Evolutionary conservation across 2,329 filamentous ascomycete species (phyloP), one percentile per base, ranked within the genome.

Genomic region (Chalara sp.): DNA sequence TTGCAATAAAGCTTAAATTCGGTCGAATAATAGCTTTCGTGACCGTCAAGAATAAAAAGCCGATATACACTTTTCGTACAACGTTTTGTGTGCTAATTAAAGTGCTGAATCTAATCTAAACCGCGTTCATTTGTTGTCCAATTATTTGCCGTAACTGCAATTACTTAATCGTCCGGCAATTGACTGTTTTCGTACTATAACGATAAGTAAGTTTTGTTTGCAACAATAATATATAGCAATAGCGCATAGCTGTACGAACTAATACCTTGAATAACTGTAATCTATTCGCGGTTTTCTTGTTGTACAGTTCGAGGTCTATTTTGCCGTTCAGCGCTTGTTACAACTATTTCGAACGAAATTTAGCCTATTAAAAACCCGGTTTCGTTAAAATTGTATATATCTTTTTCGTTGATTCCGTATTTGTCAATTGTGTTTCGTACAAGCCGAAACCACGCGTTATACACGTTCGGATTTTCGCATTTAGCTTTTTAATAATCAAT

Each of bases 101-200:
- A 44, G 42, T 39, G 3, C 35, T 51, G 32, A 7, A 51, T 21
- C 49, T 33, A 51, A 13, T 48, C 44, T 28, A 48, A 13, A 41
- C 8, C 33, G 5, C 45, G 13, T 31, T 51, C 29, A 21, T 48
- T 51, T 40, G 32, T 47, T 12, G 49, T 51, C 49, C 28, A 51
- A 5, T 44, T 33, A 43, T 51, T 51, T 21, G 47, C 45, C 10
- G 32, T 30, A 6, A 48, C 32, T 39, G 21, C 8, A 39, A 49
- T 49, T 39, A 39, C 10, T 13, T 13, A 39, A 39, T 39, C n/a
- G n/a, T 39, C 10, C 35, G n/a, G 35, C n/a, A 39, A 39, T 39
- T 11, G 3, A 13, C 35, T 39, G 10, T 39, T 13, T 10, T 39
- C 35, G 10, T 10, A 11, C 35, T 39, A 39, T 10, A 10, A 11